phyloP scores from a whole-genome alignment of 1,284 basidiomycete genomes.

The Pisolithus thermaeus region DNA sequence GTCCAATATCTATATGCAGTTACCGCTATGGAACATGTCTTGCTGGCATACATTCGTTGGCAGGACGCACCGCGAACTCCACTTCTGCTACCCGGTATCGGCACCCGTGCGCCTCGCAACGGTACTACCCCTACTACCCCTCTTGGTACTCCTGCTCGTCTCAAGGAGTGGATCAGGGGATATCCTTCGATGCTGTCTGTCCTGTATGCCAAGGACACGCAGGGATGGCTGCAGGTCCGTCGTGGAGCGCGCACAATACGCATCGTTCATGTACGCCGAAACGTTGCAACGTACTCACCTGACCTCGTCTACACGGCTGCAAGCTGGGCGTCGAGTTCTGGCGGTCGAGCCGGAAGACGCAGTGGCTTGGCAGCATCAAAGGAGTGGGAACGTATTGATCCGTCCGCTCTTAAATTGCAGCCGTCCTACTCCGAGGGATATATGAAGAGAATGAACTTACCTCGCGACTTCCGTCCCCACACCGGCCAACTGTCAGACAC shows the following conservation, averaged over 20 bases:
- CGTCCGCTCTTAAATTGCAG: constrained; percentile 45
- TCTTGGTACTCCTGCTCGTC: constrained; percentile 65
- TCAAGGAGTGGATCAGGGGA: constrained; percentile 82
- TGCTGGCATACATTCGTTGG: constrained; percentile 82
- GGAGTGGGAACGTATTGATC: constrained; percentile 68
- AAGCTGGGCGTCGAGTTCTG: constrained; percentile 54
- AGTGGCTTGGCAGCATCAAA: constrained; percentile 50
- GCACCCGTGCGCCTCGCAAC: constrained; percentile 31
- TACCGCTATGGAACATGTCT: constrained; percentile 82
- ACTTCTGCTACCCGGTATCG: constrained; percentile 23
- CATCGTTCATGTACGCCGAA: constrained; percentile 67
- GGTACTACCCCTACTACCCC: constrained; percentile 49
- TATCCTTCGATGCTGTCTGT: constrained; percentile 66
- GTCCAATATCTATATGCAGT: constrained; percentile 74
- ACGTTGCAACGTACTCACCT: constrained; percentile 75
- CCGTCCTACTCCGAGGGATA: constrained; percentile 65
- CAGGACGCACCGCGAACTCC: constrained; percentile 51
- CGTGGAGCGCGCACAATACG: constrained; percentile 68
- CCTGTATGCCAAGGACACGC: constrained; percentile 31
- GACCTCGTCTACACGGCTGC: constrained; percentile 73
- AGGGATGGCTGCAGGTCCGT: constrained; percentile 51
- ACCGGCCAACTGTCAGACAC: constrained; percentile 19
- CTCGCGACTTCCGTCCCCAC: constrained; percentile 53
- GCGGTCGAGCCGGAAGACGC: constrained; percentile 22
- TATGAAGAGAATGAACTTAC: constrained; percentile 66